Conservation (phyloP, 805 yeast species). For the Sugiyamaella americana region DNA sequence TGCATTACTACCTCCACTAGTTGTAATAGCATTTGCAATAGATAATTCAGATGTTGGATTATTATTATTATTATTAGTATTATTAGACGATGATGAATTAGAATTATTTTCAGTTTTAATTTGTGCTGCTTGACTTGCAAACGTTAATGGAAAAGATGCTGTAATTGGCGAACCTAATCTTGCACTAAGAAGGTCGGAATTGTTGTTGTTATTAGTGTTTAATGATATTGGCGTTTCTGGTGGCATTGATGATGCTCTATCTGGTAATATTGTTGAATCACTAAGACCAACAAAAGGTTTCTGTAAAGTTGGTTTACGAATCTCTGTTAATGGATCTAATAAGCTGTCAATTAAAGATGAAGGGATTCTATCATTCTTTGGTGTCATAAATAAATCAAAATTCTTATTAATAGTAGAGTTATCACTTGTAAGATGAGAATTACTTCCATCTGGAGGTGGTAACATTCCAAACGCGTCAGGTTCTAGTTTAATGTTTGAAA, state of each 20-base stretch:
- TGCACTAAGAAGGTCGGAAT: not conserved
- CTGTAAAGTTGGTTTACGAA: not conserved
- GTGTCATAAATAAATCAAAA: not conserved
- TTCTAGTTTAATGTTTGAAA: not conserved
- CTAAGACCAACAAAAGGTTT: not conserved
- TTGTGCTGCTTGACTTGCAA: conserved; percentile 13
- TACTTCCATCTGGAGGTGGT: not conserved
- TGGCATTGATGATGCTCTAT: conserved; percentile 2
- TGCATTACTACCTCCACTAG: not conserved
- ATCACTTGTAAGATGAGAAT: not conserved
- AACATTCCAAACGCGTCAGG: not conserved
- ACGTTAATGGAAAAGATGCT: conserved; percentile 19
- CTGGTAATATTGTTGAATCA: not conserved
- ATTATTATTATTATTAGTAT: not conserved
- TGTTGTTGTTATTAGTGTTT: not conserved
- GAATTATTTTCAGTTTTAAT: not conserved
- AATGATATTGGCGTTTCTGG: not conserved
- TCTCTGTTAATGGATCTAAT: not conserved
- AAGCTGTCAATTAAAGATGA: not conserved
- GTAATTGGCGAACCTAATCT: conserved; percentile 2
- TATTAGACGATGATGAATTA: too few species aligned
- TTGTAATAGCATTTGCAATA: conserved; percentile 10
- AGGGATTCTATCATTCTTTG: not conserved
- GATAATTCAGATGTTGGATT: conserved; percentile 2
- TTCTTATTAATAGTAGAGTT: not conserved